Evolutionary conservation across 306 rosid species (phyloP).

Genomic region (Fagus sylvatica): DNA sequence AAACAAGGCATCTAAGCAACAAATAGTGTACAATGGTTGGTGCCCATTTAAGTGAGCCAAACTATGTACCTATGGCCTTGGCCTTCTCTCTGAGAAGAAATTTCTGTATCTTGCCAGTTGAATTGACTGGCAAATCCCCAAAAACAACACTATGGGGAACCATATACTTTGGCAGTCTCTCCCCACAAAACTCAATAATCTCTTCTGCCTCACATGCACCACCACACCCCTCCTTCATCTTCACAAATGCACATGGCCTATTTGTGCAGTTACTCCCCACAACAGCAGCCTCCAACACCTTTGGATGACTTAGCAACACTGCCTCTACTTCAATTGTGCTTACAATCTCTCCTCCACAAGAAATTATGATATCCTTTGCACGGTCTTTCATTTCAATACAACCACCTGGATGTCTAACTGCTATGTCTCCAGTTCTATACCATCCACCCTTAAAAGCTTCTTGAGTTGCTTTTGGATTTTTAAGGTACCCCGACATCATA

Average conservation of each 20-base stretch:
- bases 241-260: conserved; percentile 55
- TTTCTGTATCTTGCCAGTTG: conserved; percentile 85
- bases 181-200: conserved; percentile 57
- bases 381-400: conserved; percentile 72
- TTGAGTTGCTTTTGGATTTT: conserved; percentile 41
- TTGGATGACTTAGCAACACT: conserved; percentile 67
- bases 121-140: conserved; percentile 73
- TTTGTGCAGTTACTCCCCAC: conserved; percentile 54
- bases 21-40: too few relatives aligned
- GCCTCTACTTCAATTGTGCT: conserved; percentile 78
- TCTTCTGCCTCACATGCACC: conserved; percentile 37
- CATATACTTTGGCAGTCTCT: conserved; percentile 54
- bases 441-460: conserved; percentile 68
- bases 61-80: neutral
- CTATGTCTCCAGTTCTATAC: conserved; percentile 81
- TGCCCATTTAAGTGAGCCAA: too few relatives aligned
- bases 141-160: conserved; percentile 63
- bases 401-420: conserved; percentile 47
- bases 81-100: conserved; percentile 56
- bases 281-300: conserved; percentile 70
- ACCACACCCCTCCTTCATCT: conserved; percentile 50
- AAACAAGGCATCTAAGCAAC: too few relatives aligned
- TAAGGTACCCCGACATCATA: conserved; percentile 63
- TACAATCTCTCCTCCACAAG: conserved; percentile 36
- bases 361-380: conserved; percentile 50